A percentile compares a stretch with the other conserved stretches of the same genome.
phyloP scores from a whole-genome alignment of 2,329 filamentous ascomycete genomes.

The Truncatella angustata region DNA sequence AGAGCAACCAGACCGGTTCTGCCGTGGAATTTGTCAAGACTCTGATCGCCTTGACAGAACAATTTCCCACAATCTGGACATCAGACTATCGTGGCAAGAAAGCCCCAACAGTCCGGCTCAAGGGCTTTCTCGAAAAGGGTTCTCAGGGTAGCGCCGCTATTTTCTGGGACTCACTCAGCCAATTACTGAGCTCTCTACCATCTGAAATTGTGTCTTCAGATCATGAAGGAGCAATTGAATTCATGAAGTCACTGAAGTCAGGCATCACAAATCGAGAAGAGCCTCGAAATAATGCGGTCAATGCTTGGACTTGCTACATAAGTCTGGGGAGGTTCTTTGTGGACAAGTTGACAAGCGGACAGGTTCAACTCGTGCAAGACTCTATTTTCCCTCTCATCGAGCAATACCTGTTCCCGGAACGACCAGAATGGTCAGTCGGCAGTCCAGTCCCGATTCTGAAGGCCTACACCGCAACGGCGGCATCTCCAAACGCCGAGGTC shows the following conservation, averaged over 20 bases:
- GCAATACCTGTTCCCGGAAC: conserved; percentile 52
- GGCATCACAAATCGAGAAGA: conserved; percentile 77
- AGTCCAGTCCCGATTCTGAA: conserved; percentile 38
- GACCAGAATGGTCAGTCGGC: conserved; percentile 32
- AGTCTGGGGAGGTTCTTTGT: conserved; percentile 57
- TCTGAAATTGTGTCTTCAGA: conserved; percentile 49
- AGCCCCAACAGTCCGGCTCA: conserved; percentile 55
- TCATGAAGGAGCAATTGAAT: conserved; percentile 51
- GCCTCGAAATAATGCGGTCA: conserved; percentile 61
- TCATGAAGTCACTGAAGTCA: conserved; percentile 66
- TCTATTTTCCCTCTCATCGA: conserved; percentile 54
- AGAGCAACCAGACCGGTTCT: conserved; percentile 71
- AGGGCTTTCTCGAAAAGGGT: conserved; percentile 75
- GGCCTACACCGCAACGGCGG: conserved; percentile 44
- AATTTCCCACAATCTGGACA: conserved; percentile 72
- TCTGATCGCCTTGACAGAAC: conserved; percentile 63
- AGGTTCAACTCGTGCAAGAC: conserved; percentile 42
- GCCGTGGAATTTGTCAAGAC: conserved; percentile 68
- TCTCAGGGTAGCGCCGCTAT: conserved; percentile 72
- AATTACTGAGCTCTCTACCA: conserved; percentile 61
- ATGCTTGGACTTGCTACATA: conserved; percentile 76
- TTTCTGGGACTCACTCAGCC: conserved; percentile 71
- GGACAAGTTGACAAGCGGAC: conserved; percentile 42
- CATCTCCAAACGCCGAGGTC: conserved; percentile 39
- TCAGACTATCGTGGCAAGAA: conserved; percentile 53